Conservation (phyloP, 768 basidiomycete species). For the Lactifluus pinguis region DNA sequence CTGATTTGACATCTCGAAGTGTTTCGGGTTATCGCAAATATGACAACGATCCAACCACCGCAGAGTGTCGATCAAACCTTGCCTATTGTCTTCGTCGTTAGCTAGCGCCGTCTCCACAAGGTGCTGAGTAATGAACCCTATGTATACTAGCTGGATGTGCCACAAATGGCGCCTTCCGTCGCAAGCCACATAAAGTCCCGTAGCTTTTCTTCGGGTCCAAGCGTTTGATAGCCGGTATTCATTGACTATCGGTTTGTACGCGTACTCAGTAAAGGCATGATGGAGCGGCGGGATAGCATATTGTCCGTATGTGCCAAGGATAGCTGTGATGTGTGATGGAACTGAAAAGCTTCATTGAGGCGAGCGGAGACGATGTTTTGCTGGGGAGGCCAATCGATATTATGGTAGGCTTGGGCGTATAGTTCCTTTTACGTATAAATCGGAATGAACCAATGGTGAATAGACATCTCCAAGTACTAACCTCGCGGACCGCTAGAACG, state of each 20-base stretch:
- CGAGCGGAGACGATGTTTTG: constrained; percentile 69
- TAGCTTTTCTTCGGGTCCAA: constrained; percentile 71
- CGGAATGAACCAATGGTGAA: background rate
- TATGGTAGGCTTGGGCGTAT: constrained; percentile 71
- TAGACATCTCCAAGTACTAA: constrained; percentile 23
- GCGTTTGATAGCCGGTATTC: constrained; percentile 88
- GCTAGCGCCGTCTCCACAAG: constrained; percentile 86
- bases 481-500: constrained; percentile 67
- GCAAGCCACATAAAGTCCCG: constrained; percentile 94
- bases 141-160: constrained; percentile 96
- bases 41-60: constrained; percentile 66
- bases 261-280: constrained; percentile 47
- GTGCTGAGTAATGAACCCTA: constrained; percentile 86
- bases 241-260: constrained; percentile 68
- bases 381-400: constrained; percentile 84
- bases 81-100: constrained; percentile 56
- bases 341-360: constrained; percentile 75
- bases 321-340: constrained; percentile 48
- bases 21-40: constrained; percentile 60
- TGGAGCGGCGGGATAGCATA: constrained; percentile 70
- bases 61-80: constrained; percentile 54
- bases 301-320: constrained; percentile 63
- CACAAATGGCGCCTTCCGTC: constrained; percentile 85
- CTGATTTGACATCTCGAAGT: constrained; percentile 52
- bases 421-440: constrained; percentile 49